Conservation (phyloP, 352 stramenopile genomes). For the Albugo laibachii region DNA sequence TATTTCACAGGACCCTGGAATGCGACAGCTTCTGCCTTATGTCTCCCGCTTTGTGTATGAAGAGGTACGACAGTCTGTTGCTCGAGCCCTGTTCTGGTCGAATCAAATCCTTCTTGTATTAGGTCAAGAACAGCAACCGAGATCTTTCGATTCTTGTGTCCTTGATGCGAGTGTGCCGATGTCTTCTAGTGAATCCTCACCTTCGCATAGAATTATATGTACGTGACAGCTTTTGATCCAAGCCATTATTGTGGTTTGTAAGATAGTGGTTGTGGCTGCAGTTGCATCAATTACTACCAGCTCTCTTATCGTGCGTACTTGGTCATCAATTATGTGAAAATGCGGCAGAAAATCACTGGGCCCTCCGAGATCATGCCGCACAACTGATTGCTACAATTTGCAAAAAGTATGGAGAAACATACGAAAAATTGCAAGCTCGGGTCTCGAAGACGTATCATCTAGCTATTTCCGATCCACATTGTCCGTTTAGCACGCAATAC, state of each 20-base stretch:
- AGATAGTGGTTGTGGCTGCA: constrained; percentile 8
- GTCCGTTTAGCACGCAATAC: constrained; percentile 79
- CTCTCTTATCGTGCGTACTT: constrained; percentile 85
- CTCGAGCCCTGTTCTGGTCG: neutral
- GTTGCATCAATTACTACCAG: constrained; percentile 86
- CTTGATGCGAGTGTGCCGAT: constrained; percentile 78
- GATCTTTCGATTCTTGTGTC: constrained; percentile 57
- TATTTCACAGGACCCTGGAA: constrained; percentile 62
- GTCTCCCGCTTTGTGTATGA: constrained; percentile 80
- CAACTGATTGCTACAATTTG: constrained; percentile 71
- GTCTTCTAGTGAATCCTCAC: constrained; percentile 79
- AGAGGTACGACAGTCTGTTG: constrained; percentile 16
- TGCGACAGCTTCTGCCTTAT: constrained; percentile 80
- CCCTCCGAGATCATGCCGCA: constrained; percentile 68
- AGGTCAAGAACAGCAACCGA: constrained; percentile 68
- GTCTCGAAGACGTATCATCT: constrained; percentile 84
- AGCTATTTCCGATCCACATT: constrained; percentile 52
- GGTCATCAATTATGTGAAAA: constrained; percentile 78
- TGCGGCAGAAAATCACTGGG: constrained; percentile 79
- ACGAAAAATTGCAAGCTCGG: constrained; percentile 80
- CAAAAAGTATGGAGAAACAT: constrained; percentile 74
- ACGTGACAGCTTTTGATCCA: constrained; percentile 5
- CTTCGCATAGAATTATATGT: constrained; percentile 87
- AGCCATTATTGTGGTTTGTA: neutral
- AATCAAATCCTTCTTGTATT: neutral